phyloP scores from a whole-genome alignment of 2,329 filamentous ascomycete genomes.

The Allantophomopsis lycopodina region DNA sequence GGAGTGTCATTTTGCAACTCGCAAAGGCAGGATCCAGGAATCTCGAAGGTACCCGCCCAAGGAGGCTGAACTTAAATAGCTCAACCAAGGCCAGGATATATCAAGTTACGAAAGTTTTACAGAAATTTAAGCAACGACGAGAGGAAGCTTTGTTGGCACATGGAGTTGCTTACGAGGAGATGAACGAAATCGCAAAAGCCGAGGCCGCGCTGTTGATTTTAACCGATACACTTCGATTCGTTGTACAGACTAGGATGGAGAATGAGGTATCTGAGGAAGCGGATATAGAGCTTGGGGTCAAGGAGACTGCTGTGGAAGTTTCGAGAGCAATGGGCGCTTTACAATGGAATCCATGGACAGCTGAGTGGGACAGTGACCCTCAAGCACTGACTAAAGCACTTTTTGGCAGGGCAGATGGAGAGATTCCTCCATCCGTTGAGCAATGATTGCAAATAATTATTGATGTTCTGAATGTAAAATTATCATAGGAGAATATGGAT shows the following conservation, averaged over 20 bases:
- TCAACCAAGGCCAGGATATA: slow-evolving; percentile 28
- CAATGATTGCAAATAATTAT: too few relatives aligned
- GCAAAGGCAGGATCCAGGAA: slow-evolving; percentile 22
- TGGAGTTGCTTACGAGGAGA: slow-evolving; percentile 13
- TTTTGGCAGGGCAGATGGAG: too few relatives aligned
- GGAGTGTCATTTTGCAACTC: slow-evolving; percentile 32
- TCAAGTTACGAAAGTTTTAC: slow-evolving; percentile 27
- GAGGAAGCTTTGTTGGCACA: slow-evolving; percentile 10
- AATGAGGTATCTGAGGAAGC: slow-evolving; percentile 1
- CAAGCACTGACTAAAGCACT: too few relatives aligned
- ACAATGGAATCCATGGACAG: slow-evolving; percentile 8
- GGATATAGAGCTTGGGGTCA: background rate
- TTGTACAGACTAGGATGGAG: slow-evolving; percentile 5
- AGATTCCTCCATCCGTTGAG: too few relatives aligned
- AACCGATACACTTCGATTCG: slow-evolving; percentile 14
- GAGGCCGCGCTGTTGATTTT: slow-evolving; percentile 17
- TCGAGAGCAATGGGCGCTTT: slow-evolving; percentile 13
- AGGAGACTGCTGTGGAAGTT: slow-evolving; percentile 4
- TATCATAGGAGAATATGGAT: too few relatives aligned
- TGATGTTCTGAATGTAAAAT: too few relatives aligned
- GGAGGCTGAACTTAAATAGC: slow-evolving; percentile 23
- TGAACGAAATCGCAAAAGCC: slow-evolving; percentile 11
- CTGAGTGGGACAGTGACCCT: background rate
- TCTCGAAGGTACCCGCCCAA: slow-evolving; percentile 15
- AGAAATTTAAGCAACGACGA: slow-evolving; percentile 21